Base-by-base conservation (phyloP, 73 alveolate genomes). In the Blepharisma stoltei region DNA sequence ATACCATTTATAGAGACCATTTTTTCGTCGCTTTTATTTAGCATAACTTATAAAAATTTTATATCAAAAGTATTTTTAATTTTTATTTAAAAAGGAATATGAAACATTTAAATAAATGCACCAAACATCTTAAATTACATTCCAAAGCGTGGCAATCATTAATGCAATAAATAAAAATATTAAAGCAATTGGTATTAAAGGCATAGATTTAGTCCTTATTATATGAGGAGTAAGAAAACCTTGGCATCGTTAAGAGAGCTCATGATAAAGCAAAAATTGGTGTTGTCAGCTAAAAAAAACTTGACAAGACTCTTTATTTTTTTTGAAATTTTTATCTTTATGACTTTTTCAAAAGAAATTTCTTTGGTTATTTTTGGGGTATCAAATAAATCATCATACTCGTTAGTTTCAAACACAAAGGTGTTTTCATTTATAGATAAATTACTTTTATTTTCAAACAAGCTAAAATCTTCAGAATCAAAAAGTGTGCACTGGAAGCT, bases 181-280 rank as follows among this genome's bases (percentile, higher is more conserved):
- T n/a, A n/a, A n/a, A n/a, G n/a, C n/a, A n/a, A n/a, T n/a, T n/a
- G n/a, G n/a, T n/a, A n/a, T n/a, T n/a, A n/a, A n/a, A n/a, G n/a
- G n/a, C n/a, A n/a, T n/a, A n/a, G n/a, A n/a, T n/a, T n/a, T n/a
- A n/a, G n/a, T n/a, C n/a, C n/a, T n/a, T n/a, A n/a, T n/a, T n/a
- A n/a, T n/a, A n/a, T n/a, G n/a, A n/a, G n/a, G n/a, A n/a, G n/a
- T n/a, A 32, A 32, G 41, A 32, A 60, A 20, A 60, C 38, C 5
- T 60, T 60, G 0, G 73, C 73, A 18, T 60, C 73, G 23, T 60
- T 38, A 20, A 25, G 46, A 20, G 73, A 60, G n/a, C 23, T 5
- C 73, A 60, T 60, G 2, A 60, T 8, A 60, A 60, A 60, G 5
- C 38, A 60, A n/a, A 60, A 9, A 60, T 14, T 25, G 11, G 48